phyloP scores from a whole-genome alignment of 495 filamentous ascomycete species.

The Staphylotrichum longicolle region DNA sequence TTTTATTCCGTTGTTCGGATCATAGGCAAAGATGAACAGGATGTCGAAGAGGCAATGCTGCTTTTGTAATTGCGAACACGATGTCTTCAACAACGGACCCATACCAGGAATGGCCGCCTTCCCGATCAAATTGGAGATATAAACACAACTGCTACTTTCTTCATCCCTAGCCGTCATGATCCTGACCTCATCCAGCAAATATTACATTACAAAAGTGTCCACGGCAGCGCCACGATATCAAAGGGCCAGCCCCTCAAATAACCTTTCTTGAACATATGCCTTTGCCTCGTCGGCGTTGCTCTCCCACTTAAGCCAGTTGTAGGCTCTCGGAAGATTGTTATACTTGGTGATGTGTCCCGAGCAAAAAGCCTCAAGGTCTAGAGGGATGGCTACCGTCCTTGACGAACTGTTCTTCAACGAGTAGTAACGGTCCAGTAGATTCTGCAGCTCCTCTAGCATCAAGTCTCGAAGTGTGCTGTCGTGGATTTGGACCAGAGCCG shows the following conservation, averaged over 20 bases:
- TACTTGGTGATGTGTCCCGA: slow-evolving; percentile 1
- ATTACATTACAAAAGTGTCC: not conserved
- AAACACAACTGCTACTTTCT: too few relatives aligned
- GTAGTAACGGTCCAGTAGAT: slow-evolving; percentile 8
- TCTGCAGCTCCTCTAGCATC: slow-evolving; percentile 10
- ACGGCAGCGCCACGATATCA: slow-evolving; percentile 7
- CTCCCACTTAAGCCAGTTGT: slow-evolving; percentile 15
- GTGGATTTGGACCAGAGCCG: slow-evolving; percentile 8
- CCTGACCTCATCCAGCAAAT: slow-evolving; percentile 1
- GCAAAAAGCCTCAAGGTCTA: not conserved
- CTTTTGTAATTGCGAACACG: too few relatives aligned
- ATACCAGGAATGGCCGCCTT: too few relatives aligned
- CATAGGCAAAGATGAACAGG: too few relatives aligned
- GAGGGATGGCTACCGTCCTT: not conserved
- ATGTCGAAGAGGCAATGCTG: too few relatives aligned
- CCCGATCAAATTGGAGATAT: too few relatives aligned
- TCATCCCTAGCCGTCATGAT: not conserved
- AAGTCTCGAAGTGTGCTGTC: not conserved
- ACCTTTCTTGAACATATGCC: slow-evolving; percentile 18
- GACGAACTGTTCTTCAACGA: not conserved
- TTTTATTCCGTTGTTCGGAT: too few relatives aligned
- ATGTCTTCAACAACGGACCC: too few relatives aligned
- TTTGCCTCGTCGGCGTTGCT: slow-evolving; percentile 3
- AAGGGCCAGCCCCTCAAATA: not conserved
- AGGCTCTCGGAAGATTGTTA: not conserved